Base-by-base conservation (phyloP, 371 early-diverging fungal species). In the Quaeritorhiza haematococci region DNA sequence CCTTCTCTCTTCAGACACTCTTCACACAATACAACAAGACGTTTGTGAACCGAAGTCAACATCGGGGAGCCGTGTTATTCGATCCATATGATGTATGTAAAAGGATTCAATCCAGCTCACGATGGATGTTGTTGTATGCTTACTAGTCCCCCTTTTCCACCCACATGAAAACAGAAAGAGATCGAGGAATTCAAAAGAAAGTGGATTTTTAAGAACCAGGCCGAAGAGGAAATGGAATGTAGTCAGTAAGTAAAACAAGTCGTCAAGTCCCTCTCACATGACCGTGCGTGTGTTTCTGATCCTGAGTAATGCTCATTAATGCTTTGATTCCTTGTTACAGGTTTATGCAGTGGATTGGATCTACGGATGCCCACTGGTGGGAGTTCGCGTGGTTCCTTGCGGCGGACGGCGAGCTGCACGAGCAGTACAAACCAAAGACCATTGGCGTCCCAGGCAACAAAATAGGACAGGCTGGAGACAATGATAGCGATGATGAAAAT, bases 151-250 rank as follows among this genome's bases (percentile, higher is more conserved):
- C 2, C 1, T 0, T 27, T 54, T 30, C 5, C 33, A n/a, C 6
- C n/a, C 28, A 10, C 23, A n/a, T n/a, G n/a, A n/a, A n/a, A n/a
- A n/a, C n/a, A n/a, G n/a, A n/a, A n/a, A n/a, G 71, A 76, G 55
- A 91, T 96, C 33, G 82, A 87, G 3, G 71, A 63, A n/a, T 95
- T 96, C 62, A 94, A 91, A 71, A 69, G 82, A 53, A 65, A 88
- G 63, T 85, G 71, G 63, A 93, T 97, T 53, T 89, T 91, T 66
- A 66, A 79, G 24, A 71, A 76, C 6, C 89, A 94, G 21, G 71
- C 84, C 48, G 69, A 80, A 48, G 86, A 85, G 26, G 98, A 97
- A 66, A 44, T 71, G 49, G 66, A 62, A 28, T 75, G 78, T 3
- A 67, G 72, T 43, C 64, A 69, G 78, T 82, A 75, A 62, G 69